phyloP scores from a whole-genome alignment of 345 rosid species.

The Alliaria petiolata region DNA sequence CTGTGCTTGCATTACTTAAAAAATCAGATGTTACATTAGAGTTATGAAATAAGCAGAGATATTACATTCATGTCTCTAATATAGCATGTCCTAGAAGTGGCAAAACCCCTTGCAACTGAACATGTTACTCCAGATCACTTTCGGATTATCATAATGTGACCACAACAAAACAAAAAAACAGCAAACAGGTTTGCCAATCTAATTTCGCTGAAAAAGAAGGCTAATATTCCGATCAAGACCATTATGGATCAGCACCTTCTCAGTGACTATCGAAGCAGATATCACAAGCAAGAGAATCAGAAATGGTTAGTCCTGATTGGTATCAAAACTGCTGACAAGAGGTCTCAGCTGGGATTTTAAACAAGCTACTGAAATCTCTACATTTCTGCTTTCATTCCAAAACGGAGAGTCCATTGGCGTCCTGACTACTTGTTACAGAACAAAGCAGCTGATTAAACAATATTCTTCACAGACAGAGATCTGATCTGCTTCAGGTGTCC shows the following conservation, averaged over 20 bases:
- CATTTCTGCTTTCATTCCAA: neutral
- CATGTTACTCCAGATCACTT: neutral
- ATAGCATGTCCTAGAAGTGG: neutral
- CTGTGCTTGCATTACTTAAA: neutral
- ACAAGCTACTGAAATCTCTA: neutral
- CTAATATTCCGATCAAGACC: constrained; percentile 11
- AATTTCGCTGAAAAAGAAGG: neutral
- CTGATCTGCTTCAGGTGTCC: neutral
- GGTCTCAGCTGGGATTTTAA: neutral
- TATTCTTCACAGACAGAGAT: neutral
- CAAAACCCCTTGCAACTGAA: neutral
- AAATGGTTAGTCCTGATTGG: no score
- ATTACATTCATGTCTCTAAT: neutral
- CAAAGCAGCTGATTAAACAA: neutral
- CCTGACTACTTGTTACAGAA: neutral
- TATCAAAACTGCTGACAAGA: neutral
- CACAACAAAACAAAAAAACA: neutral
- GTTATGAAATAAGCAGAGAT: neutral
- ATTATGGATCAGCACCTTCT: constrained; percentile 3
- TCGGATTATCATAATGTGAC: neutral
- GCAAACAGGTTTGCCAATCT: neutral
- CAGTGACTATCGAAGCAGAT: neutral
- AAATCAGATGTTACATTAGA: constrained; percentile 4
- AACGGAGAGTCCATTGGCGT: neutral
- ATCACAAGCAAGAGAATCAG: neutral